phyloP scores from a whole-genome alignment of 2,329 filamentous ascomycete genomes.

The Pyricularia pennisetigena region DNA sequence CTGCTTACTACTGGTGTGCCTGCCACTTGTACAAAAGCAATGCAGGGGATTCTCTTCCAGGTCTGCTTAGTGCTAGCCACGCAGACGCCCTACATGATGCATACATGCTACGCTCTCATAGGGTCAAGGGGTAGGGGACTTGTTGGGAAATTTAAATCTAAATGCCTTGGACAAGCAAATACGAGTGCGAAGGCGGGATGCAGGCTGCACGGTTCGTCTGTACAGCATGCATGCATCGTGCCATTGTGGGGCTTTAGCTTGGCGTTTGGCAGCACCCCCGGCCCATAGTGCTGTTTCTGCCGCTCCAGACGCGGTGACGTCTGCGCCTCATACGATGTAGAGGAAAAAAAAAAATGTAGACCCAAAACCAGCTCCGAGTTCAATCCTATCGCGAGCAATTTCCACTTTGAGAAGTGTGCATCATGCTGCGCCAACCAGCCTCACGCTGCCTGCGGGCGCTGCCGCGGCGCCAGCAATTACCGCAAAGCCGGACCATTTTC shows the following conservation, averaged over 20 bases:
- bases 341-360: background rate
- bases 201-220: background rate
- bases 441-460: constrained; percentile 13
- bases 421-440: constrained; percentile 20
- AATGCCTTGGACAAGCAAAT: background rate
- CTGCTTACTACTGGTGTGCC: too few relatives aligned
- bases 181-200: background rate
- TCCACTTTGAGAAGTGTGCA: background rate
- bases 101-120: too few relatives aligned
- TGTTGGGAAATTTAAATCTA: background rate
- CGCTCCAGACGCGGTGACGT: background rate
- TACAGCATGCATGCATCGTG: background rate
- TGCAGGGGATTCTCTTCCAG: too few relatives aligned
- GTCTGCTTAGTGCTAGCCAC: too few relatives aligned
- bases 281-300: background rate
- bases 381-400: background rate
- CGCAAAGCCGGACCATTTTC: constrained; percentile 25
- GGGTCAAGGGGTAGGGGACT: background rate
- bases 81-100: too few relatives aligned
- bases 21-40: background rate
- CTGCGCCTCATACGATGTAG: background rate
- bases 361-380: background rate
- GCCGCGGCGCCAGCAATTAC: background rate
- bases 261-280: background rate
- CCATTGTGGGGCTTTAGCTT: background rate